Base-by-base conservation (phyloP, 2,329 filamentous ascomycete genomes). In the Cladosporium velox region DNA sequence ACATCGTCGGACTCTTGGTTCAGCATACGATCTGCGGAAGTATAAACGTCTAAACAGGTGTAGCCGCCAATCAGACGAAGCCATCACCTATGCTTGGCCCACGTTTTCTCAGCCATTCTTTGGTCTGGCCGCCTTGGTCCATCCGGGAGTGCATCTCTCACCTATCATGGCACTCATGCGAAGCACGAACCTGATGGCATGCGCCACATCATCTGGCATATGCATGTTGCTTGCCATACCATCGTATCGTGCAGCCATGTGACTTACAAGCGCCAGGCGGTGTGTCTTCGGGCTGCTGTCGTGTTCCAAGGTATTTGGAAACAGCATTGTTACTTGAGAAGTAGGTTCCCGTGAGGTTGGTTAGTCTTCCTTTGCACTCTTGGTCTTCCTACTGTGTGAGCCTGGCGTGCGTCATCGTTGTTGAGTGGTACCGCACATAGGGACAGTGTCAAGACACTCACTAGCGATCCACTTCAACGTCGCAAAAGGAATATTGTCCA, bases 91-190 rank as follows among this genome's bases (percentile, higher is more conserved):
- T 10, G 52, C 52, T 30, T 55, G n/a, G 52, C 52, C 52, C 52
- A 55, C 52, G 52, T 55, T 55, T 21, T 55, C 41, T 47, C 41
- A 47, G 41, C 41, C 41, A 47, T 47, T n/a, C 41, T 47, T 24
- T 21, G 41, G n/a, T 47, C 41, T 47, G 41, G 41, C 41, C 41
- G 41, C 41, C 41, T 47, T 47, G 41, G 41, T 47, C n/a, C n/a
- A 24, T 47, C n/a, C n/a, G n/a, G n/a, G 10, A 8, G n/a, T 21
- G 41, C 41, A 12, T 11, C 1, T 4, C 14, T 47, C 41, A 47
- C 41, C 41, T 47, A 47, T 47, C 41, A 47, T 47, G 41, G 41
- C 41, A 47, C n/a, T 47, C 6, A 21, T 5, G 21, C n/a, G 8
- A 8, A 47, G 41, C 41, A 47, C 41, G 41, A 47, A 47, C 41